Conservation (phyloP, 2,329 filamentous ascomycete genomes). For the Xylariaceae sp. region DNA sequence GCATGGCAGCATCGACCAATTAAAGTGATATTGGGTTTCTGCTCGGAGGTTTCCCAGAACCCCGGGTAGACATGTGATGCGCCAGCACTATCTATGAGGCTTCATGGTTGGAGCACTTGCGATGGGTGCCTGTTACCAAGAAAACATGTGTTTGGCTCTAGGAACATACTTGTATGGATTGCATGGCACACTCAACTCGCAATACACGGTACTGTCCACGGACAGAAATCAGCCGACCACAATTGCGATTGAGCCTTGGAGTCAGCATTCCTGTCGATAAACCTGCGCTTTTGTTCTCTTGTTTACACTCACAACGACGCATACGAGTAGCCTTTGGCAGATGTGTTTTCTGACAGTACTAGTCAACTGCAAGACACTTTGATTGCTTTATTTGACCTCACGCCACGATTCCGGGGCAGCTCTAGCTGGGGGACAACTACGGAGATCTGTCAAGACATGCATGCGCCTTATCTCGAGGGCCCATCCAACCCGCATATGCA, state of each 20-base stretch:
- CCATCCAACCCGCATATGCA: constrained; percentile 16
- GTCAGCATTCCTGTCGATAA: background rate
- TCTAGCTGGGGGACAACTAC: constrained; percentile 8
- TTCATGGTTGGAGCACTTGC: constrained; percentile 51
- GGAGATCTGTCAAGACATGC: constrained; percentile 5
- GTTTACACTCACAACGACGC: constrained; percentile 46
- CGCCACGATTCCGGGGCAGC: constrained; percentile 9
- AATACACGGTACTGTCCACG: background rate
- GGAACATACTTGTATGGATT: background rate
- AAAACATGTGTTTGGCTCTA: background rate
- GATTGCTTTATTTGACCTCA: background rate
- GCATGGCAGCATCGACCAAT: background rate
- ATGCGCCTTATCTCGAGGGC: constrained; percentile 15
- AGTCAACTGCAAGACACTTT: background rate
- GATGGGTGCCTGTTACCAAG: constrained; percentile 37
- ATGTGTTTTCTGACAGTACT: constrained; percentile 35
- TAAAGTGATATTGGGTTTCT: background rate
- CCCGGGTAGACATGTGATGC: constrained; percentile 21
- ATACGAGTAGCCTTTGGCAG: background rate
- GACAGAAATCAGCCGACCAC: background rate
- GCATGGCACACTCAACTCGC: background rate
- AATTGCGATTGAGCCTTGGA: background rate
- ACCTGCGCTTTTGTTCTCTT: constrained; percentile 37
- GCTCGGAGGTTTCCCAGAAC: background rate
- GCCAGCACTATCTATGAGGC: constrained; percentile 37